These are phyloP conservation scores for Rosa multiflora DNA, from an alignment of 306 rosid species.

Conservation along the genomic window DNA sequence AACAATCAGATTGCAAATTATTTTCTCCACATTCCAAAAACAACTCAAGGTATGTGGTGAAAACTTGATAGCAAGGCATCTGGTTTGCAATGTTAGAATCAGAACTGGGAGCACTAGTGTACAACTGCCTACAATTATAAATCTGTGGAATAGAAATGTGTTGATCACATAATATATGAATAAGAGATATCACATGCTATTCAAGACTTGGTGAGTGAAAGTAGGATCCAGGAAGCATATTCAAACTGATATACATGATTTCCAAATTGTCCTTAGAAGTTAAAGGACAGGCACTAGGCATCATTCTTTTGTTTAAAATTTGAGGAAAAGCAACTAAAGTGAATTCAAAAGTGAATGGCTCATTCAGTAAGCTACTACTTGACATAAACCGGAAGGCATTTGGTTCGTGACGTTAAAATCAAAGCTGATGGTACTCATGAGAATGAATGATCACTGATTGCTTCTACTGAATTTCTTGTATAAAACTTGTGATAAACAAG, in stretches of 20 bases:
- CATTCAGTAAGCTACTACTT: background rate
- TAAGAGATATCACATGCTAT: background rate
- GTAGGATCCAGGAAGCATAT: background rate
- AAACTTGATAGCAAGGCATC: background rate
- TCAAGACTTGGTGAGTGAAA: background rate
- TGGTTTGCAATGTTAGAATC: background rate
- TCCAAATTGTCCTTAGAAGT: background rate
- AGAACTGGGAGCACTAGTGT: background rate
- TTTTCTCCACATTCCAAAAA: background rate
- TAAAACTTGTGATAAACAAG: background rate
- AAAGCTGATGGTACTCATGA: background rate
- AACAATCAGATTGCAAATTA: background rate
- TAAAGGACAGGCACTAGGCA: background rate
- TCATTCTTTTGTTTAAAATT: background rate
- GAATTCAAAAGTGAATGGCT: too few species aligned
- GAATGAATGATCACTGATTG: background rate
- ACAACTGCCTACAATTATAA: background rate
- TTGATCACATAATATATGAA: background rate
- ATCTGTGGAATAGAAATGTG: background rate
- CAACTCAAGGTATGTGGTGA: background rate
- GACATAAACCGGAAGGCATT: background rate
- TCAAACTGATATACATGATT: background rate
- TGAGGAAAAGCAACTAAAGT: background rate
- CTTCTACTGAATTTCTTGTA: background rate
- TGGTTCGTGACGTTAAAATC: background rate